Conservation (phyloP, 2,329 filamentous ascomycete species). For the Aspergillus aculeatus region DNA sequence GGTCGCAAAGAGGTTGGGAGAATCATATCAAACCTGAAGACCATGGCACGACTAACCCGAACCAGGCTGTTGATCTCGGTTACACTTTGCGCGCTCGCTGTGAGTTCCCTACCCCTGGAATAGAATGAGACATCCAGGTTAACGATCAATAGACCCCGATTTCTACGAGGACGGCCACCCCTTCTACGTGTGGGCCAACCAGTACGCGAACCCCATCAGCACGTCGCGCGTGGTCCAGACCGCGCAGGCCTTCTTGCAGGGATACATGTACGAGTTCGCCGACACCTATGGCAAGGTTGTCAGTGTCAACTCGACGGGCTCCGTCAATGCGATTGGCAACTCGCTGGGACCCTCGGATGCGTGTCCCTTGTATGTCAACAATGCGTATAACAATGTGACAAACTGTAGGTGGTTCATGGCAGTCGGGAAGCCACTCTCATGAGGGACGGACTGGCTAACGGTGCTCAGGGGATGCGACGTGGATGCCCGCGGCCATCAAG, state of each 20-base stretch:
- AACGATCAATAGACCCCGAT: constrained; percentile 29
- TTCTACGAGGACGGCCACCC: constrained; percentile 50
- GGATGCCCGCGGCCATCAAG: constrained; percentile 24
- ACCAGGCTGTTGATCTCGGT: constrained; percentile 8
- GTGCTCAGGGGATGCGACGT: constrained; percentile 12
- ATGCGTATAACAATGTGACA: constrained; percentile 39
- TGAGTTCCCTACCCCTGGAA: background rate
- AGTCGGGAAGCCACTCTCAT: too few relatives aligned
- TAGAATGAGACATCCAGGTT: background rate
- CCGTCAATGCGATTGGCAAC: constrained; percentile 56
- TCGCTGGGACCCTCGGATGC: constrained; percentile 63
- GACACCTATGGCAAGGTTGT: constrained; percentile 53
- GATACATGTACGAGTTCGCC: constrained; percentile 7
- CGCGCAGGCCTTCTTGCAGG: background rate
- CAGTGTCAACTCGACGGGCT: constrained; percentile 57
- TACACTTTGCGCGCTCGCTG: constrained; percentile 16
- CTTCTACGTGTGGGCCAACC: constrained; percentile 65
- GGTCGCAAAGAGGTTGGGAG: constrained; percentile 57
- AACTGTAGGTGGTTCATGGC: constrained; percentile 1
- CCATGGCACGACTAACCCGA: background rate
- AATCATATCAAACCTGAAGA: background rate
- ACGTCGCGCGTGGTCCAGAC: background rate
- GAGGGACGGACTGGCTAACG: background rate
- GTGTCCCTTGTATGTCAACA: constrained; percentile 57
- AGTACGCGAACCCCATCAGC: constrained; percentile 44